These are phyloP conservation scores for Haplosporangium sp. DNA, from an alignment of 371 early-diverging fungal genomes.

Conservation along the genomic window DNA sequence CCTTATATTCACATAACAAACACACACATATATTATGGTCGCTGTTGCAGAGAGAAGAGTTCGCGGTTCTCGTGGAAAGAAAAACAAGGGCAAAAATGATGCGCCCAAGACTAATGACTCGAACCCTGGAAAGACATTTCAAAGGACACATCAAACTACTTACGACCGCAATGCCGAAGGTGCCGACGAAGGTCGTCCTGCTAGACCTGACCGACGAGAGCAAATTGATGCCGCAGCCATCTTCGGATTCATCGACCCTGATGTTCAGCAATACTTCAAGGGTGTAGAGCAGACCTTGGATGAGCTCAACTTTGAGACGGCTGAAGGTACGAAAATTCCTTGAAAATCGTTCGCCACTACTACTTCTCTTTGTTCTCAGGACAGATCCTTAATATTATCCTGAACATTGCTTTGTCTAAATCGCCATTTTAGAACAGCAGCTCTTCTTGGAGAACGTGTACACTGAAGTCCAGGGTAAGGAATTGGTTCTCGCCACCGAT, in stretches of 20 bases:
- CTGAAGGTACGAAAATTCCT: conserved; percentile 65
- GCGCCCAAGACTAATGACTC: conserved; percentile 7
- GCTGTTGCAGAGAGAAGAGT: conserved; percentile 50
- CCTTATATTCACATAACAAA: not conserved
- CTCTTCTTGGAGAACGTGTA: conserved; percentile 83
- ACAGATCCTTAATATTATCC: not conserved
- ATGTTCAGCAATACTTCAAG: conserved; percentile 78
- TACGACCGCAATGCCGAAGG: conserved; percentile 34
- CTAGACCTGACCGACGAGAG: conserved; percentile 40
- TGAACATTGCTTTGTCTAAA: not conserved
- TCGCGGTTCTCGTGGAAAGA: conserved; percentile 54
- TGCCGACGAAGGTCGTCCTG: conserved; percentile 23
- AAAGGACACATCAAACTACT: conserved; percentile 31
- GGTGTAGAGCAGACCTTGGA: conserved; percentile 80
- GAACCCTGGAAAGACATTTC: conserved; percentile 31
- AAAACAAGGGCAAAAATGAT: conserved; percentile 34
- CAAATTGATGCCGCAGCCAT: conserved; percentile 59
- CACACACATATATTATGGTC: conserved; percentile 16
- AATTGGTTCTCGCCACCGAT: conserved; percentile 78
- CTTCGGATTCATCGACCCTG: conserved; percentile 75
- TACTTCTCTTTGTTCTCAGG: not conserved
- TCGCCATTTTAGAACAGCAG: conserved; percentile 63
- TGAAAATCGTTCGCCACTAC: not conserved
- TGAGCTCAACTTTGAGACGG: conserved; percentile 72
- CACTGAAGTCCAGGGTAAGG: conserved; percentile 80